Conservation (phyloP, 805 yeast species). For the Saccharomyces cerevisiae region DNA sequence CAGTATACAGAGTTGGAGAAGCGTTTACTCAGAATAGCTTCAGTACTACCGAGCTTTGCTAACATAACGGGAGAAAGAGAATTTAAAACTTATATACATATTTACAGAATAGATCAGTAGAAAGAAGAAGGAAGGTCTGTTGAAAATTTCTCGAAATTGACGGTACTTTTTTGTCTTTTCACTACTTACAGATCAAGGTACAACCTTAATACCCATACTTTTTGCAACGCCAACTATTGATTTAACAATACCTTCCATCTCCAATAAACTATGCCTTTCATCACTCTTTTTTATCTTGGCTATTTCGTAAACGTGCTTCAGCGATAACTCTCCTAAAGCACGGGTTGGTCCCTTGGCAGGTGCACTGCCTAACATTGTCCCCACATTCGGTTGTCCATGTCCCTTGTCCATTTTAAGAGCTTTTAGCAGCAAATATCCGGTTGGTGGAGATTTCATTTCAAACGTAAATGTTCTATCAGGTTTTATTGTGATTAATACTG, state of each 20-base stretch:
- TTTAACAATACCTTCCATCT: conserved; percentile 69
- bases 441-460: conserved; percentile 84
- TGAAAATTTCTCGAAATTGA: neutral
- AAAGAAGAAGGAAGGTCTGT: neutral
- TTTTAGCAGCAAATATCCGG: conserved; percentile 74
- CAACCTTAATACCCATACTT: conserved; percentile 78
- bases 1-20: no score
- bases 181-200: conserved; percentile 35
- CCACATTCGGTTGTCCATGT: conserved; percentile 43
- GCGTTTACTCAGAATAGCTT: no score
- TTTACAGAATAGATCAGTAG: neutral
- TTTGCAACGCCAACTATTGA: conserved; percentile 83
- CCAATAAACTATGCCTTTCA: conserved; percentile 61
- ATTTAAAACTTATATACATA: neutral
- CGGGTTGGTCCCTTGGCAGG: conserved; percentile 7
- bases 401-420: conserved; percentile 73
- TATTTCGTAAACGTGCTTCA: conserved; percentile 89
- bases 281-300: conserved; percentile 91
- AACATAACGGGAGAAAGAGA: neutral
- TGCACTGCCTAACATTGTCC: conserved; percentile 1
- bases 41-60: neutral
- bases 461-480: conserved; percentile 90
- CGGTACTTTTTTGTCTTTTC: neutral
- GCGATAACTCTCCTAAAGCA: conserved; percentile 55
- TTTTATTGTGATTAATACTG: conserved; percentile 71